Evolutionary conservation across 1,284 basidiomycete species (phyloP).

Genomic region (Schizophyllum amplum): DNA sequence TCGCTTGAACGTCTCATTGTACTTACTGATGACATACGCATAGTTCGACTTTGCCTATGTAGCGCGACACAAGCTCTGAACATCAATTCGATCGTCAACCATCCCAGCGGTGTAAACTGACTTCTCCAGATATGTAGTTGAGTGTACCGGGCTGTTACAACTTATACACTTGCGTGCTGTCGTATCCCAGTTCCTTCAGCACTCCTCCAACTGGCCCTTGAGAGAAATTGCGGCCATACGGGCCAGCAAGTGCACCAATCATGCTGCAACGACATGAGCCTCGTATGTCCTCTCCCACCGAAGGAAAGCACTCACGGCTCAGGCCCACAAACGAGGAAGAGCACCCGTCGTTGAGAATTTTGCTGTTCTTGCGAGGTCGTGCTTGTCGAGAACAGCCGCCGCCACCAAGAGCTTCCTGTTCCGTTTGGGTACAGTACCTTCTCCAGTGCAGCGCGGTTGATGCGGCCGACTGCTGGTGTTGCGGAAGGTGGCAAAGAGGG

Average conservation of each 20-base stretch:
- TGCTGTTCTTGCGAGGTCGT: slow-evolving; percentile 18
- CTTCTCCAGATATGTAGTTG: not conserved
- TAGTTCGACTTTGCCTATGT: no score
- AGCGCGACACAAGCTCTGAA: no score
- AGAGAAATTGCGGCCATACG: slow-evolving; percentile 65
- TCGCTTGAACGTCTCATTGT: no score
- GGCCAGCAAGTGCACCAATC: slow-evolving; percentile 67
- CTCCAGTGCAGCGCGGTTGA: slow-evolving; percentile 34
- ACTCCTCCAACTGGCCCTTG: slow-evolving; percentile 66
- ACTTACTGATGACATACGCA: no score
- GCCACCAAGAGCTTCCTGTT: slow-evolving; percentile 3
- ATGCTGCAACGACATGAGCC: slow-evolving; percentile 39
- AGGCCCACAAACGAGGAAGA: slow-evolving; percentile 74
- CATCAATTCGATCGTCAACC: no score
- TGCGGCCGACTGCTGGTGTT: slow-evolving; percentile 45
- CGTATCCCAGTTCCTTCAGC: slow-evolving; percentile 57
- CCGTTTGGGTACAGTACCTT: slow-evolving; percentile 13
- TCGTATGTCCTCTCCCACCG: not conserved
- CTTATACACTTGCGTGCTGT: slow-evolving; percentile 61
- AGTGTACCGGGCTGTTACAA: no score
- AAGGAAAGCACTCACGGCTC: slow-evolving; percentile 48
- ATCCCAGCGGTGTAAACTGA: no score
- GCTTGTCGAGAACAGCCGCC: slow-evolving; percentile 6
- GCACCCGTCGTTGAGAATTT: slow-evolving; percentile 16
- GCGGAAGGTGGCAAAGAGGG: slow-evolving; percentile 19